phyloP scores from a whole-genome alignment of 768 basidiomycete species.

The Termitomyces sp. region DNA sequence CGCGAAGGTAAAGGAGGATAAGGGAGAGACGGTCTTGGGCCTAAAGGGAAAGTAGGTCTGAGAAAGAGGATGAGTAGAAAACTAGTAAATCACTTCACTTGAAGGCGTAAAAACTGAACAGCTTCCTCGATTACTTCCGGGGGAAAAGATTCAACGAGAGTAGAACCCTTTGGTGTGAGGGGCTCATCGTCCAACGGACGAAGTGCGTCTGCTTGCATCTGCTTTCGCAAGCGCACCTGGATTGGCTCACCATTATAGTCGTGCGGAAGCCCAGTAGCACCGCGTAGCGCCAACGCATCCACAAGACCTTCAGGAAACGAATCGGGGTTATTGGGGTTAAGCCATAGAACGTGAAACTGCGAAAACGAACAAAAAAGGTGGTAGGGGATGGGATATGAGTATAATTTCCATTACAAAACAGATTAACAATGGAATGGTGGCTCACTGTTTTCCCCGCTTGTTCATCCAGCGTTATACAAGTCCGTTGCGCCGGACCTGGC shows the following conservation, averaged over 20 bases:
- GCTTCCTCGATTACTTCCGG: constrained; percentile 65
- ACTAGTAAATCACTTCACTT: constrained; percentile 35
- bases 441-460: constrained; percentile 55
- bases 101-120: constrained; percentile 60
- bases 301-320: constrained; percentile 66
- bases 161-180: constrained; percentile 20
- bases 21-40: constrained; percentile 65
- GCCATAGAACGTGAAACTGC: constrained; percentile 82
- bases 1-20: constrained; percentile 71
- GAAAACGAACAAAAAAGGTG: background rate
- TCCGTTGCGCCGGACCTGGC: constrained; percentile 61
- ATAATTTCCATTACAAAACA: constrained; percentile 2
- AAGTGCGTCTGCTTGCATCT: constrained; percentile 76
- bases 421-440: background rate
- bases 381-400: background rate
- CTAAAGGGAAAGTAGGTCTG: constrained; percentile 33
- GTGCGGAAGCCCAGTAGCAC: constrained; percentile 19
- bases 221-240: constrained; percentile 56
- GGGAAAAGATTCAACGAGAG: constrained; percentile 34
- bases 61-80: constrained; percentile 10
- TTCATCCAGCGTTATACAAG: constrained; percentile 75
- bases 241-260: constrained; percentile 28
- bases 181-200: constrained; percentile 45
- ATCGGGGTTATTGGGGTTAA: constrained; percentile 62
- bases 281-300: constrained; percentile 48